Conservation (phyloP, 306 rosid species). For the Acacia confusa region DNA sequence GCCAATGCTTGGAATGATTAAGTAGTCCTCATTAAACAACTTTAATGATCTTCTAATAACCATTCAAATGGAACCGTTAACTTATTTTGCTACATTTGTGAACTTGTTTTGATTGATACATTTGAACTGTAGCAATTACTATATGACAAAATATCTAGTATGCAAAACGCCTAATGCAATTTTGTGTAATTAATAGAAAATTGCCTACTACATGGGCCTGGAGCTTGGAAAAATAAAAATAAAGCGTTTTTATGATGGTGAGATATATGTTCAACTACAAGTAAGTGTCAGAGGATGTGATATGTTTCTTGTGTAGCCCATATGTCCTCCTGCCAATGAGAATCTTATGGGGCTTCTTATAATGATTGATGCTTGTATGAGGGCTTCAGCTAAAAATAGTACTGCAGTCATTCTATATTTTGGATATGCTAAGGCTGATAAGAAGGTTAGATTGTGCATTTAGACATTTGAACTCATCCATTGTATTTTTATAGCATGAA, state of each 20-base stretch:
- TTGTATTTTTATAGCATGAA: not conserved
- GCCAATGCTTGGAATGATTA: not conserved
- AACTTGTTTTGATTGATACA: constrained; percentile 6
- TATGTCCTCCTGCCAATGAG: no score
- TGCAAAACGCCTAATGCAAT: not conserved
- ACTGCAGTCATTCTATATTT: constrained; percentile 95
- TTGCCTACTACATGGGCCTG: constrained; percentile 93
- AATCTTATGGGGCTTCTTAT: no score
- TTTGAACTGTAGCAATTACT: constrained; percentile 4
- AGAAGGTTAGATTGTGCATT: constrained; percentile 57
- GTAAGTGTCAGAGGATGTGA: no score
- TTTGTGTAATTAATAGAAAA: constrained; percentile 53
- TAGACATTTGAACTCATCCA: not conserved
- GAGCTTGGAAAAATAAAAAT: constrained; percentile 88
- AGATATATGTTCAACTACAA: no score
- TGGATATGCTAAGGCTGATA: constrained; percentile 97
- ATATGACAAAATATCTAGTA: not conserved
- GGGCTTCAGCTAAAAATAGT: no score
- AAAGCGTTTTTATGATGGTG: constrained; percentile 93
- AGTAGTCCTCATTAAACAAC: not conserved
- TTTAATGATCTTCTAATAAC: not conserved
- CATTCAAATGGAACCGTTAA: not conserved
- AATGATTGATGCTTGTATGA: no score
- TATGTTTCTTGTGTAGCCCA: no score
- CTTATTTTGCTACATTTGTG: not conserved